A percentile compares a stretch with the other conserved stretches of the same genome.
Conservation (phyloP, 331 rosid genomes). For the Arachis monticola region DNA sequence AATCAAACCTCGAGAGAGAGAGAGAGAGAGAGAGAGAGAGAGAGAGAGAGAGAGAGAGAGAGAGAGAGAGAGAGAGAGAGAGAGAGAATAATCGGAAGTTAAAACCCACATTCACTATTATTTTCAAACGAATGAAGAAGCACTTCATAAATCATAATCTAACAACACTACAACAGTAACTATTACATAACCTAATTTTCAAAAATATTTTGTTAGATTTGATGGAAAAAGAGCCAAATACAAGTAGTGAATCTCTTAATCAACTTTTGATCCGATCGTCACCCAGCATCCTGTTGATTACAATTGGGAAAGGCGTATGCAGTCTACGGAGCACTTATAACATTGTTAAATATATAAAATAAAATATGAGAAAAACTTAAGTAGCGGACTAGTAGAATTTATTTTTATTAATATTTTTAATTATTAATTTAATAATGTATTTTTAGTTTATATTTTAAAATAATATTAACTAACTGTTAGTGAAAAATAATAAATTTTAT, state of each 20-base stretch:
- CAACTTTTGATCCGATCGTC: slow-evolving; percentile 39
- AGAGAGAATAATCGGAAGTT: background rate
- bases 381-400: too few species aligned
- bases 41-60: too few species aligned
- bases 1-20: too few species aligned
- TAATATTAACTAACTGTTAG: too few species aligned
- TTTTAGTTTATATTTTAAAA: too few species aligned
- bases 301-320: slow-evolving; percentile 25
- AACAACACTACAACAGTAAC: background rate
- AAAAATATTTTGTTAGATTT: background rate
- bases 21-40: too few species aligned
- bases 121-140: background rate
- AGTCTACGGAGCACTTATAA: background rate
- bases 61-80: background rate
- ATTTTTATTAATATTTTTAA: too few species aligned
- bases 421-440: too few species aligned
- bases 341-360: background rate
- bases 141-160: background rate
- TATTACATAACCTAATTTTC: background rate
- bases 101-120: background rate
- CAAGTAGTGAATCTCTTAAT: slow-evolving; percentile 31
- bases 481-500: too few species aligned
- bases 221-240: slow-evolving; percentile 8
- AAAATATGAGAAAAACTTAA: too few species aligned
- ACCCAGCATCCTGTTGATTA: slow-evolving; percentile 54